phyloP scores from a whole-genome alignment of 2,329 filamentous ascomycete genomes.

The Trichophyton schoenleinii region DNA sequence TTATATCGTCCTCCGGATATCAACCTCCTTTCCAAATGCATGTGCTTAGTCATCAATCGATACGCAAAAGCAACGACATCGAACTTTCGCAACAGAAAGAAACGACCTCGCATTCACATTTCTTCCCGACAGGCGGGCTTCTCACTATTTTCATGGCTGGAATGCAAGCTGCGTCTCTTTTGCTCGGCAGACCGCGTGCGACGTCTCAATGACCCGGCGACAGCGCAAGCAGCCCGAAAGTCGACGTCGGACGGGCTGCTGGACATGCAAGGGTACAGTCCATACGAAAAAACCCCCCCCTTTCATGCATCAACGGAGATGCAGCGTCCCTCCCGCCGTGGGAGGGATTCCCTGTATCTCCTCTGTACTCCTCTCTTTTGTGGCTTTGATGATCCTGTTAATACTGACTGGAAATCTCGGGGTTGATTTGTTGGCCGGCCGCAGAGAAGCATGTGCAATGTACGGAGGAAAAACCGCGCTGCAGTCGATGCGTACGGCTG shows the following conservation, averaged over 20 bases:
- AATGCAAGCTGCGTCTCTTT: not conserved
- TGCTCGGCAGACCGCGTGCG: not conserved
- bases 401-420: not conserved
- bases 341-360: not conserved
- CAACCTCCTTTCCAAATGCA: not conserved
- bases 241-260: constrained; percentile 19
- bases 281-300: not conserved
- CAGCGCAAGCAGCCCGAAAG: constrained; percentile 13
- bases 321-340: not conserved
- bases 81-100: not conserved
- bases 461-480: constrained; percentile 21
- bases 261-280: constrained; percentile 20
- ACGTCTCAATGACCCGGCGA: constrained; percentile 8
- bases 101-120: not conserved
- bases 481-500: constrained; percentile 19
- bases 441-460: constrained; percentile 22
- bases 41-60: not conserved
- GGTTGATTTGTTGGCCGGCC: not conserved
- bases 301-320: not conserved
- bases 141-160: not conserved
- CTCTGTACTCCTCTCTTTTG: not conserved
- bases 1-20: not conserved
- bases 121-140: not conserved
- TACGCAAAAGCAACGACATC: not conserved
- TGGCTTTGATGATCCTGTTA: not conserved